phyloP scores from a whole-genome alignment of 2,329 filamentous ascomycete genomes.

The Colletotrichum sp. region DNA sequence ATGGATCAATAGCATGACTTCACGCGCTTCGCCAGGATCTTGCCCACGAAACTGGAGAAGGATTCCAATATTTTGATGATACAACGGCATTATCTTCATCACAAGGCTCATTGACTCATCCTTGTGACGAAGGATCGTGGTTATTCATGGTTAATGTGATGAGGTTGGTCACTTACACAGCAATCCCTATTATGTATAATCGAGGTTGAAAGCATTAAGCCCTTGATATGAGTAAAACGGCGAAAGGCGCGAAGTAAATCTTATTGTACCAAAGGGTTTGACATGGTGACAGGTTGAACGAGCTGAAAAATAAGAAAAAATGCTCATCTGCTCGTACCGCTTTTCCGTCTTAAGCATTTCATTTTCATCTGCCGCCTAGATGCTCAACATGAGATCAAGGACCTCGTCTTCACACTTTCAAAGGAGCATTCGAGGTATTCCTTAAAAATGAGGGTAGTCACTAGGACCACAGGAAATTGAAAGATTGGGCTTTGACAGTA shows the following conservation, averaged over 20 bases:
- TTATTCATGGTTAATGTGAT: background rate
- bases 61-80: background rate
- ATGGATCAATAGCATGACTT: background rate
- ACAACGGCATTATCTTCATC: background rate
- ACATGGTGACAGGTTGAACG: background rate
- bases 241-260: background rate
- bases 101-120: rapidly evolving
- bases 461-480: background rate
- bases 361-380: background rate
- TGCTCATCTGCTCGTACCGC: background rate
- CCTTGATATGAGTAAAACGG: background rate
- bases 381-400: background rate
- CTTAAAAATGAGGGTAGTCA: background rate
- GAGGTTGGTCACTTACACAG: background rate
- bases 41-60: rapidly evolving
- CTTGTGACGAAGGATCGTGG: background rate
- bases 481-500: background rate
- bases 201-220: background rate
- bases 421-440: background rate
- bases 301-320: background rate
- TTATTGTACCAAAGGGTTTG: rapidly evolving
- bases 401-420: background rate
- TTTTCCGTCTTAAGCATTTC: background rate
- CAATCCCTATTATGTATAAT: background rate
- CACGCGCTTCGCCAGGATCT: rapidly evolving